Base-by-base conservation (phyloP, 148 eudicot genomes). In the Suaeda aralocaspica region DNA sequence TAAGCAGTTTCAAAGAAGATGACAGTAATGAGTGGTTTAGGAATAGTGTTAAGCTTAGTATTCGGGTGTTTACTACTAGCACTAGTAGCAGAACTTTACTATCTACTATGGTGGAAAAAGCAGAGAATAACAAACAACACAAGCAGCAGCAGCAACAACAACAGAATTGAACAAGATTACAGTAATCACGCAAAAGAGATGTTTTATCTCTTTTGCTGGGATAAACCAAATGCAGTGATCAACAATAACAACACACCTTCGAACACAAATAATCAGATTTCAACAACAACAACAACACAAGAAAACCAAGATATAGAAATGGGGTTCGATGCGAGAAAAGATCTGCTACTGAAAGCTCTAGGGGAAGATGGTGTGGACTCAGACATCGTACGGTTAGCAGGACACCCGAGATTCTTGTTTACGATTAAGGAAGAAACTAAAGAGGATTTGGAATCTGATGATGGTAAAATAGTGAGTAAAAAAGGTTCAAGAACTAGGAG, bases 351-450 rank as follows among this genome's bases (percentile, higher is more conserved):
- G 7, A 84, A 82, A 29, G 67, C 83, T 41, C 72, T 57, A 26
- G 81, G 74, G 3, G 78, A 77, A 71, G 81, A 73, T 12, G 71
- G 76, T 33, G 77, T 85, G 42, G 96, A 88, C n/a, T 67, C 89
- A 53, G 96, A 93, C 68, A 68, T 93, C 41, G 84, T 86, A 85
- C 72, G 89, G 76, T 55, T 89, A 5, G 74, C 81, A 60, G 96
- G 97, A 46, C 96, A 92, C 8, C 97, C 97, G 9, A 88, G 96
- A 70, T 92, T 90, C 59, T 76, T 92, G 22, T 90, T 90, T 84
- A 90, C 98, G 14, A 92, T 92, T 19, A 88, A 84, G 14, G 98
- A 90, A 57, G 98, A 92, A 64, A 85, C 88, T 2, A 90, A 72
- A 64, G 98, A 92, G 64, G 98, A 92, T 85, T 90, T 92, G 69